Percentiles rank a stretch among this genome's conserved stretches.
Conservation (phyloP, 2,329 filamentous ascomycete genomes). For the Lachnellula willkommii region DNA sequence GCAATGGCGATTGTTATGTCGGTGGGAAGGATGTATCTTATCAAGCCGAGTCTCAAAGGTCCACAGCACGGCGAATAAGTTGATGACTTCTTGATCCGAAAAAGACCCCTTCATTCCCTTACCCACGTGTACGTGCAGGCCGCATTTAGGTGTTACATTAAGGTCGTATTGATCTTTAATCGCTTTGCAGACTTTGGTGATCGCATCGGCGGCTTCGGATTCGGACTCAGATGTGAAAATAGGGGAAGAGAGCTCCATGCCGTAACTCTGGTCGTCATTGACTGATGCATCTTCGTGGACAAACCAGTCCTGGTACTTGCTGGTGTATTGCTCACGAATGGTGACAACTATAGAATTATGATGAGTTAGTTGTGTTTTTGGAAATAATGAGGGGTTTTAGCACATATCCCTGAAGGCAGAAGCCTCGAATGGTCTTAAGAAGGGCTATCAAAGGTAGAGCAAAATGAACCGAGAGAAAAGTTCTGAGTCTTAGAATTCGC, state of each 20-base stretch:
- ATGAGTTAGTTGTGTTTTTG: no score
- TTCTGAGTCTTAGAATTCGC: no score
- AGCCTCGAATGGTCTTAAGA: no score
- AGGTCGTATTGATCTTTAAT: not conserved
- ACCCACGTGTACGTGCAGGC: not conserved
- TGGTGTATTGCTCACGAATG: no score
- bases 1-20: not conserved
- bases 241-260: not conserved
- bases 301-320: no score
- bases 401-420: no score
- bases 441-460: no score
- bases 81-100: not conserved
- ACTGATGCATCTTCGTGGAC: no score
- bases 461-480: no score
- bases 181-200: not conserved
- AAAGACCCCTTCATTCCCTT: not conserved
- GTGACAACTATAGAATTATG: no score
- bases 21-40: not conserved
- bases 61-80: not conserved
- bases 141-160: not conserved
- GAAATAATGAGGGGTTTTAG: no score
- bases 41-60: slow-evolving; percentile 3
- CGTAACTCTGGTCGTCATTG: not conserved
- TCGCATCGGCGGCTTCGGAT: not conserved
- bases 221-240: not conserved